Base-by-base conservation (phyloP, 1,139 yeast species). In the Diutina sp. region DNA sequence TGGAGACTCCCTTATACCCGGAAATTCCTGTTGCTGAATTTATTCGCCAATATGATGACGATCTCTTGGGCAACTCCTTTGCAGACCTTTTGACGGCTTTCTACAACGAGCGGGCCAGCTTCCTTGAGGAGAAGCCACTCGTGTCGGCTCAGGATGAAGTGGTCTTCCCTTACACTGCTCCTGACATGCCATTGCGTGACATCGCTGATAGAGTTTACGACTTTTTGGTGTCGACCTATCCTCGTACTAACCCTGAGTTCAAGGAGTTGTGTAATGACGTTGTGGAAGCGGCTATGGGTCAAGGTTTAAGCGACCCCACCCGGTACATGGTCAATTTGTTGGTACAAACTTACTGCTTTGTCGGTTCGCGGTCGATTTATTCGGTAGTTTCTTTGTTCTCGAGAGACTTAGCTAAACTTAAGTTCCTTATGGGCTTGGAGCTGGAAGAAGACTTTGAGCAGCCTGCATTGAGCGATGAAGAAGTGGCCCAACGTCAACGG, bases 291-390 rank as follows among this genome's bases (percentile, higher is more conserved):
- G 51, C 46, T 46, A 61, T 58, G 61, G 60, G 52, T 54, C 61
- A 60, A 28, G 69, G 69, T 11, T 67, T 67, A 69, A 79, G 73
- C 28, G 65, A 72, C 57, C 65, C 66, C 60, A 80, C 61, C 72
- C 78, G 61, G 69, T 78, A 84, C 59, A 67, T 83, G 50, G 74
- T 86, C 51, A 81, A 86, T 46, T 71, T 88, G 32, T 70, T 90
- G 29, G 77, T 86, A 61, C 91, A 89, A 65, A 77, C 87, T 0
- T 77, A 90, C 57, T 87, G 95, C 55, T 85, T 84, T 64, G 84
- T 90, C 59, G 97, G 98, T 30, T 86, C 90, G 54, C 80, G 98
- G 66, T 90, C 98, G 0, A 79, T 91, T 54, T 88, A 96, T 29
- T 96, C 95, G 58, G 90, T 90, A 50, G 85, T 84, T 57, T 83